Evolutionary conservation across 2,329 filamentous ascomycete genomes (phyloP), one percentile per base, ranked within the genome.

Genomic region (Colletotrichum spaethianum): DNA sequence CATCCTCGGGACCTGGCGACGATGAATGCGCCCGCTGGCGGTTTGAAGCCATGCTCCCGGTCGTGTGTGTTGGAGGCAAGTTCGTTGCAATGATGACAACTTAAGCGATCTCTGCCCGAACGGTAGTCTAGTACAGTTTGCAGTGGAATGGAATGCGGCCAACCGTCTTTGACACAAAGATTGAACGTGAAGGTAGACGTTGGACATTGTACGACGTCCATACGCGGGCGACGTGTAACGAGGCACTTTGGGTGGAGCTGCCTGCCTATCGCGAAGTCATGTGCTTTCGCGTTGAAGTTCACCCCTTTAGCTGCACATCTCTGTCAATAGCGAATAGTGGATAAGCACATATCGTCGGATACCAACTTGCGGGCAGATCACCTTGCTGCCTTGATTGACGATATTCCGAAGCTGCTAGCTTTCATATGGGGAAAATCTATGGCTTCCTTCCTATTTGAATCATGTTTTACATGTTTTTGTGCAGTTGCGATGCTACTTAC

Each of bases 1-100:
- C 89, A 26, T 91, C 88, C 56, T 88, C 86, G 31, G 79, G 79
- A 31, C 50, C 48, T 60, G 65, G 52, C 31, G 70, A 64, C 28
- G 31, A 28, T 38, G 65, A 56, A 33, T 11, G 59, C 52, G 38
- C 50, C 46, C 4, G 52, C 16, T 60, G 23, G 46, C 38, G n/a
- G 28, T 42, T 31, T 31, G 52, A 48, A 31, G 36, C 52, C 70
- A 72, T 72, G 3, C 6, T 69, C 28, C 14, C 38, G 23, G n/a
- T 28, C 11, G 33, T 40, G 14, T 38, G n/a, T 14, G 23, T 11
- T 20, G 55, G n/a, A 11, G n/a, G n/a, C 33, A 38, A 38, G 7
- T 40, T 14, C 8, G 33, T 40, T 11, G 14, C n/a, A 40, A 26
- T 18, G 12, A n/a, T 48, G 46, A 23, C 14, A 0, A 38, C 6